Evolutionary conservation across 2,329 filamentous ascomycete species (phyloP).

Genomic region (Hypoxylon sp.): DNA sequence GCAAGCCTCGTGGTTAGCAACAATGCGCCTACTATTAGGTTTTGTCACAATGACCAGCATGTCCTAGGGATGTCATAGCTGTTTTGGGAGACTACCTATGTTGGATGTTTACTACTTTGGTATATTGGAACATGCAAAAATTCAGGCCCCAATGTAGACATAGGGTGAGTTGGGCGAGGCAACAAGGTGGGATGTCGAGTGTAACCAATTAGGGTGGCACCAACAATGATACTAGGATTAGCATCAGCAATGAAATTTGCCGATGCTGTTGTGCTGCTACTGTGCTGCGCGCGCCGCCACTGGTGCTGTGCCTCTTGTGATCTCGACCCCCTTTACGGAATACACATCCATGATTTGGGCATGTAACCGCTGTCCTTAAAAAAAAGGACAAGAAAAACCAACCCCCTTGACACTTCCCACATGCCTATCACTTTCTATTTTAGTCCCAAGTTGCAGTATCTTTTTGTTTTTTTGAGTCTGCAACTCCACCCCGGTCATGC

Average conservation of each 20-base stretch:
- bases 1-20: neutral
- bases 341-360: neutral
- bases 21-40: neutral
- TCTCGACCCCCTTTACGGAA: neutral
- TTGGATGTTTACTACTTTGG: no score
- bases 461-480: neutral
- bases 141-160: neutral
- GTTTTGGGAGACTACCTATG: neutral
- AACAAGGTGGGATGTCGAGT: neutral
- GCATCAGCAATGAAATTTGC: neutral
- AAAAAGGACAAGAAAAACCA: no score
- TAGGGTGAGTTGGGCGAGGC: neutral
- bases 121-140: neutral
- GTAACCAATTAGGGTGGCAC: neutral
- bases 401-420: neutral
- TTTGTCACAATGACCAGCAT: neutral
- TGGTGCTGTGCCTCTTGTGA: neutral
- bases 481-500: neutral
- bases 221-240: neutral
- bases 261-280: neutral
- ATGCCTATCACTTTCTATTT: conserved; percentile 5
- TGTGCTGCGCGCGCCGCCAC: no score
- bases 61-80: neutral
- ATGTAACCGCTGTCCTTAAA: neutral
- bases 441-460: neutral